A percentile compares a stretch with the other conserved stretches of the same genome.
These are phyloP conservation scores for Dioscorea alata DNA, from an alignment of 106 monocot species.

Conservation along the genomic window DNA sequence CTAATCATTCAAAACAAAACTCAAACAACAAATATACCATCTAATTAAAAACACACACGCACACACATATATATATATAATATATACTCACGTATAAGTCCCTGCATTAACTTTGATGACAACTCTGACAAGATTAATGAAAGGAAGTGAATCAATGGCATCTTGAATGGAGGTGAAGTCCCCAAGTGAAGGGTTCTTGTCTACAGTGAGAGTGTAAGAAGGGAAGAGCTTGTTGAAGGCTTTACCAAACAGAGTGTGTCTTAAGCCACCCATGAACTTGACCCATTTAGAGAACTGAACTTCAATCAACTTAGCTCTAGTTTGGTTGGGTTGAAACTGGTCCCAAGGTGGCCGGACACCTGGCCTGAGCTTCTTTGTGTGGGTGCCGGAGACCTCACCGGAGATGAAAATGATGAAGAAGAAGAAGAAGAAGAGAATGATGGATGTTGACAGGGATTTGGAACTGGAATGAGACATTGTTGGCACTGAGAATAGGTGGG, in stretches of 20 bases:
- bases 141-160: conserved; percentile 74
- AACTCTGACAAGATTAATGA: conserved; percentile 62
- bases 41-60: too few relatives aligned
- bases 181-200: conserved; percentile 70
- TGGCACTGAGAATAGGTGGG: neutral
- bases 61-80: too few relatives aligned
- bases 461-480: conserved; percentile 12
- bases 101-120: conserved; percentile 86
- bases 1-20: too few relatives aligned
- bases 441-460: conserved; percentile 5
- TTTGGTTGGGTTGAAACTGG: conserved; percentile 31
- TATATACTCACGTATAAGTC: conserved; percentile 54
- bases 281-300: conserved; percentile 81
- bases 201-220: conserved; percentile 61
- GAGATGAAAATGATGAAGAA: conserved; percentile 10
- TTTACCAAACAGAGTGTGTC: conserved; percentile 41
- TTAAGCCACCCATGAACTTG: conserved; percentile 56
- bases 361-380: conserved; percentile 41
- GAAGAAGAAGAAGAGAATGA: conserved; percentile 3
- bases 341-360: neutral
- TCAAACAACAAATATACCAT: too few relatives aligned
- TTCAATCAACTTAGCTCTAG: conserved; percentile 46
- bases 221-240: conserved; percentile 64
- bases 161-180: conserved; percentile 84
- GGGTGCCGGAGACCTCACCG: conserved; percentile 25